Evolutionary conservation across 1,284 basidiomycete species (phyloP), one percentile per base, ranked within the genome.

Genomic region (Trametes pubescens): DNA sequence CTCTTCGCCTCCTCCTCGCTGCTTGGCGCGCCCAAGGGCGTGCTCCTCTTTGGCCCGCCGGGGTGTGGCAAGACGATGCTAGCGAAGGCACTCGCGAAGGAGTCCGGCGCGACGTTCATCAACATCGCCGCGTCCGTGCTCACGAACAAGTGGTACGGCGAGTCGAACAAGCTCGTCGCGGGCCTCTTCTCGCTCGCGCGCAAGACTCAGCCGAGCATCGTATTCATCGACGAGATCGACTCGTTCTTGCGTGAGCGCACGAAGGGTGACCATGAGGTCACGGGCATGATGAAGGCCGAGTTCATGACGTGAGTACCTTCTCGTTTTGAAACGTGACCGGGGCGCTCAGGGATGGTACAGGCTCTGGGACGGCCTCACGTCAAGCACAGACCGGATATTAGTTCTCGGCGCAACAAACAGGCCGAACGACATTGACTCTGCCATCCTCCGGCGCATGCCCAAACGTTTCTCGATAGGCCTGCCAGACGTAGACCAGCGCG

Each of bases 211-310:
- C 91, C 91, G 2, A 84, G 84, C 61, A 93, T 93, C 74, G 89
- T 93, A 65, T 93, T 93, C 76, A 92, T 93, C 72, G 91, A 93
- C 75, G 91, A 93, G 77, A 92, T 93, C 64, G 91, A 93, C 75
- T 94, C 93, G 9, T 95, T 99, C 78, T 81, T 99, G 77, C 83
- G 97, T 61, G 95, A 98, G 76, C 84, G 98, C 66, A 86, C 85
- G 48, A 87, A 89, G 58, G 91, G 92, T 13, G 98, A 99, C 74
- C 98, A 99, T 77, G 98, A 99, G 74, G 97, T 96, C 51, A 99
- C 96, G 29, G 95, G 92, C 6, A 99, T 99, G 96, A 98, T 99
- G 90, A 99, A 99, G 81, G 97, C 97, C 1, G 97, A 99, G 75
- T 99, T 99, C 76, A 98, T 99, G 96, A 98, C 95, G 90, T 95